Evolutionary conservation across 2,329 filamentous ascomycete genomes (phyloP).

Genomic region (Venturiaceae sp.): DNA sequence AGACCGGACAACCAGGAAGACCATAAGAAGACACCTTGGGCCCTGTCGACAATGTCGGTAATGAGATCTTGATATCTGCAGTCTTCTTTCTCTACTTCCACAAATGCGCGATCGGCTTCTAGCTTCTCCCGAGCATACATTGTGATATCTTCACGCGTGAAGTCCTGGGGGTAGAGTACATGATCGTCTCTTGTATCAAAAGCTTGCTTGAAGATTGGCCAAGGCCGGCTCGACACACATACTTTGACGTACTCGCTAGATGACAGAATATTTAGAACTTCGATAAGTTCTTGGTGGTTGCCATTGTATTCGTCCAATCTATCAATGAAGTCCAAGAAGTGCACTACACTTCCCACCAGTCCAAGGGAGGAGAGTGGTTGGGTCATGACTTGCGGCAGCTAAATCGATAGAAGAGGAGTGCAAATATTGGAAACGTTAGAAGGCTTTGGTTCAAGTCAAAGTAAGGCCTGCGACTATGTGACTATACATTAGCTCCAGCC

Average conservation of each 20-base stretch:
- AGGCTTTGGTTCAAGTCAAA: too few species aligned
- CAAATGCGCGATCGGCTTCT: neutral
- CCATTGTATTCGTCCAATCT: neutral
- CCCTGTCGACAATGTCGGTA: constrained; percentile 11
- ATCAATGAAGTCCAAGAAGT: neutral
- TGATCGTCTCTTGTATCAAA: constrained; percentile 2
- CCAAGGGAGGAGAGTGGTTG: too few species aligned
- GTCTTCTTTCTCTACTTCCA: neutral
- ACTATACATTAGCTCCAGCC: too few species aligned
- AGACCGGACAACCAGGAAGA: constrained; percentile 10
- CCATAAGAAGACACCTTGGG: constrained; percentile 13
- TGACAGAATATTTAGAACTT: constrained; percentile 13
- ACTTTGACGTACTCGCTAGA: constrained; percentile 21
- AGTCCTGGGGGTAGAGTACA: neutral
- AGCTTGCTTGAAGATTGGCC: constrained; percentile 9
- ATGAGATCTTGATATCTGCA: too few species aligned
- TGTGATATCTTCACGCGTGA: neutral
- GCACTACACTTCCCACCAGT: too few species aligned
- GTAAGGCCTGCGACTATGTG: too few species aligned
- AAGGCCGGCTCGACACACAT: constrained; percentile 18
- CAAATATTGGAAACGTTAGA: too few species aligned
- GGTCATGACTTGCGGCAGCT: too few species aligned
- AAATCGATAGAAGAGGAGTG: too few species aligned
- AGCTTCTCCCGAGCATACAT: neutral
- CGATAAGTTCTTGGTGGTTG: neutral